Base-by-base conservation (phyloP, 192 early-diverging fungal species). In the Entophlyctis helioformis region DNA sequence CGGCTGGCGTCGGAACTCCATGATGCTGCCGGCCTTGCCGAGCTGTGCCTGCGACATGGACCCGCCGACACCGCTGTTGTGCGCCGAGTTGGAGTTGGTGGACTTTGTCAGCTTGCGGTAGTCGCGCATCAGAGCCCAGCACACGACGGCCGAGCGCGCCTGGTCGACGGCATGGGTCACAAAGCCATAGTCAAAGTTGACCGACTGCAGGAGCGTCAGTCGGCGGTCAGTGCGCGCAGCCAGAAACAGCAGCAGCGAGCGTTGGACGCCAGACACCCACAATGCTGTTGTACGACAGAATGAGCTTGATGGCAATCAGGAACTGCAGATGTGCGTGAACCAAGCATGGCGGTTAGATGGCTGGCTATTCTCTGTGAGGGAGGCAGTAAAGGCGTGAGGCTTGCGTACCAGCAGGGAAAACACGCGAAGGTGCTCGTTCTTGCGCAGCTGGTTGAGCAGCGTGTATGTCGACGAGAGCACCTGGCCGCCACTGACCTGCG, bases 131-230 rank as follows among this genome's bases (percentile, higher is more conserved):
- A 58, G 42, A 1, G 56, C 56, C 56, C 56, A 58, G 21, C 32
- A 51, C 18, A 58, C 50, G 0, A 58, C 26, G 12, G 56, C 56
- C 11, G 56, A 58, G 5, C 56, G 56, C 15, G 50, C 49, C 9
- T 22, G 35, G 40, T 58, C 56, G 10, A 58, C 42, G 2, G 43
- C 56, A 25, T 58, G 56, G 2, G 56, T 58, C 3, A 51, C 6
- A 2, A 42, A 50, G 3, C 36, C 34, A 26, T 20, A 32, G 1
- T n/a, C 38, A 31, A 57, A 42, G 34, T 40, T 35, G 25, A n/a
- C 36, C 10, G 18, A 18, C n/a, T n/a, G n/a, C n/a, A n/a, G n/a
- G n/a, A n/a, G n/a, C n/a, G n/a, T n/a, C n/a, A n/a, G n/a, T n/a
- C n/a, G n/a, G n/a, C n/a, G n/a, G n/a, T n/a, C n/a, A n/a, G n/a